Evolutionary conservation across 2,329 filamentous ascomycete species (phyloP), one percentile per base, ranked within the genome.

Genomic region (Fusarium citri): DNA sequence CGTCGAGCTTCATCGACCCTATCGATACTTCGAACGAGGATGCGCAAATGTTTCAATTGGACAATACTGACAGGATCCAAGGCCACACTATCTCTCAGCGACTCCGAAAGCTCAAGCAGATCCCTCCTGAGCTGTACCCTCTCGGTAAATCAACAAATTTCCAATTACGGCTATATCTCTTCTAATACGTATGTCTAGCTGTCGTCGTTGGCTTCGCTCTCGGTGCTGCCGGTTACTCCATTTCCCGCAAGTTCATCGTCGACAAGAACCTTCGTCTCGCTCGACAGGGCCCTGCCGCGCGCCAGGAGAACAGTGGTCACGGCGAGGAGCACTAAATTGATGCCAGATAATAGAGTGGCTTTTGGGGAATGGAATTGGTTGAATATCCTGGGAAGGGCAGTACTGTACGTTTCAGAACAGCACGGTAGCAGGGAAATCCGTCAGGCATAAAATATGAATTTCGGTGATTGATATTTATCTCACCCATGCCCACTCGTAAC

Each of bases 51-150:
- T 48, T 37, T 63, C 72, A 73, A 73, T 73, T 55, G 61, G 62
- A 40, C 50, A 42, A 45, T 46, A 72, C 71, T 72, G 71, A 73
- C 74, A 73, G 72, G 51, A 74, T 68, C 47, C 61, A 72, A 99
- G 96, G 94, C 80, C 96, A 98, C 86, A 98, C 95, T 77, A 90
- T 98, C 83, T 97, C 95, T 74, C 96, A 98, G 87, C 93, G 95
- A 81, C 87, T 99, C 77, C 92, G 94, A 81, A 91, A 90, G 80
- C 87, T 98, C 79, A 94, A 92, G 88, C 90, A 91, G 84, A 92
- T 98, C 79, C 96, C 96, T 75, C 90, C 94, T 75, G 96, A 99
- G 88, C 88, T 99, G 88, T 89, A 94, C 76, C 96, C 96, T 78
- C 91, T 99, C 76, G 94, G 94, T 97, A 91, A 82, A 69, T 23